Conservation (phyloP, 2,329 filamentous ascomycete species). For the Microdochium paspali region DNA sequence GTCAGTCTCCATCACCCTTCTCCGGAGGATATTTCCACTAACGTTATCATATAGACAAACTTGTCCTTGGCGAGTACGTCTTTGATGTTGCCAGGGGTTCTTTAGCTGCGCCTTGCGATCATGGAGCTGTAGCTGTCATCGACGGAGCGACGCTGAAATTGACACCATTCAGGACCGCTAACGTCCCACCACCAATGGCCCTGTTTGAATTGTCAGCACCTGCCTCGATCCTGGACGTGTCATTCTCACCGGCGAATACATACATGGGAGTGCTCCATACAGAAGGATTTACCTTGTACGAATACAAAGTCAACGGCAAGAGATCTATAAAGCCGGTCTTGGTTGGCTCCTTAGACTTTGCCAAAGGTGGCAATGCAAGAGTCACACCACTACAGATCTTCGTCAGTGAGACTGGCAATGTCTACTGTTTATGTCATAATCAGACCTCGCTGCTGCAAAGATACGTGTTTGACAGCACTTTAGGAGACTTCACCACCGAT, state of each 20-base stretch:
- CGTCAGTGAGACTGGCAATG: conserved; percentile 15
- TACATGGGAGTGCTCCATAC: conserved; percentile 65
- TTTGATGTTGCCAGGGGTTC: conserved; percentile 62
- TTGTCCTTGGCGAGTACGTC: conserved; percentile 57
- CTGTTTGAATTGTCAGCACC: conserved; percentile 60
- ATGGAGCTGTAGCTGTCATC: conserved; percentile 72
- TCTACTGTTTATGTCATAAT: conserved; percentile 14
- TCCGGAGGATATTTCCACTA: conserved; percentile 1
- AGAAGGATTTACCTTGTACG: conserved; percentile 56
- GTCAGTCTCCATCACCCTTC: conserved; percentile 24
- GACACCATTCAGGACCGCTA: conserved; percentile 75
- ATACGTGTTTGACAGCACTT: conserved; percentile 10
- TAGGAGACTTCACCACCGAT: conserved; percentile 10
- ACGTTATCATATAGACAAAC: conserved; percentile 22
- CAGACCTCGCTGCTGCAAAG: background rate
- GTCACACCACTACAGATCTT: conserved; percentile 18
- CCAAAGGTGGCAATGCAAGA: conserved; percentile 13
- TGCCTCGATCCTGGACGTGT: conserved; percentile 62
- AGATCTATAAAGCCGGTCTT: conserved; percentile 35
- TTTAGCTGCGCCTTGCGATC: conserved; percentile 61
- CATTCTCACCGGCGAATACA: conserved; percentile 56
- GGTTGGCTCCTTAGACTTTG: conserved; percentile 27
- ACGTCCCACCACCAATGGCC: conserved; percentile 89
- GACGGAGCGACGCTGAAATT: conserved; percentile 75
- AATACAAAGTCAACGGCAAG: conserved; percentile 55